phyloP scores from a whole-genome alignment of 2,329 filamentous ascomycete species.

The Mycosphaerella sp. region DNA sequence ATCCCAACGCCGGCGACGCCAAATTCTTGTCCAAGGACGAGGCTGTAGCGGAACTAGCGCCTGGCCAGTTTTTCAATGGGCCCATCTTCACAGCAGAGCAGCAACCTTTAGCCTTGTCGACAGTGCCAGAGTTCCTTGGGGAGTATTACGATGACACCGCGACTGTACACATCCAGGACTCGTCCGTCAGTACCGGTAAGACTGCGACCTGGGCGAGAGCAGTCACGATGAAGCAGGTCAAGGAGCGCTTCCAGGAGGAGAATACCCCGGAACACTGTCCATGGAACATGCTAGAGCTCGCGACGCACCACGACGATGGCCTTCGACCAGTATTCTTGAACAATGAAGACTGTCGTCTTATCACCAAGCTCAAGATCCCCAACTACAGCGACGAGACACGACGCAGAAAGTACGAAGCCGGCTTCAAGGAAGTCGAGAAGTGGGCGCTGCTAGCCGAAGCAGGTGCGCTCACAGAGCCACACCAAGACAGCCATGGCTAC shows the following conservation, averaged over 20 bases:
- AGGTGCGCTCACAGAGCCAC: slow-evolving; percentile 32
- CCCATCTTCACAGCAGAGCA: slow-evolving; percentile 28
- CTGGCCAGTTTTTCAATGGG: slow-evolving; percentile 23
- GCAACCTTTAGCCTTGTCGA: slow-evolving; percentile 27
- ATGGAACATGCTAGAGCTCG: slow-evolving; percentile 33
- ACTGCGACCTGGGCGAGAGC: slow-evolving; percentile 8
- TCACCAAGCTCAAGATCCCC: slow-evolving; percentile 33
- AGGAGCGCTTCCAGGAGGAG: slow-evolving; percentile 22
- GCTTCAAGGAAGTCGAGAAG: slow-evolving; percentile 34
- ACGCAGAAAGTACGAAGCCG: slow-evolving; percentile 26
- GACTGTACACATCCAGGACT: slow-evolving; percentile 29
- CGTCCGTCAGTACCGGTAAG: slow-evolving; percentile 15
- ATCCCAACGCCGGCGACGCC: slow-evolving; percentile 22
- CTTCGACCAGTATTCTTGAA: slow-evolving; percentile 31
- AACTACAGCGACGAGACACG: slow-evolving; percentile 22
- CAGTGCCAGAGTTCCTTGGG: slow-evolving; percentile 23
- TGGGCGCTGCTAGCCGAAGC: slow-evolving; percentile 33
- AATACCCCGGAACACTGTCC: slow-evolving; percentile 17
- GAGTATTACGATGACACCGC: slow-evolving; percentile 32
- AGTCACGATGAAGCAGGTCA: slow-evolving; percentile 26
- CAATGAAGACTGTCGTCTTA: slow-evolving; percentile 30
- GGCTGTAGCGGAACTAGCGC: slow-evolving; percentile 20
- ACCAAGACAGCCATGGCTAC: slow-evolving; percentile 34
- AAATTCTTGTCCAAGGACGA: slow-evolving; percentile 24
- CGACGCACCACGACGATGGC: slow-evolving; percentile 31